These are phyloP conservation scores for Apiospora arundinis DNA, from an alignment of 2,329 filamentous ascomycete genomes.

Conservation along the genomic window DNA sequence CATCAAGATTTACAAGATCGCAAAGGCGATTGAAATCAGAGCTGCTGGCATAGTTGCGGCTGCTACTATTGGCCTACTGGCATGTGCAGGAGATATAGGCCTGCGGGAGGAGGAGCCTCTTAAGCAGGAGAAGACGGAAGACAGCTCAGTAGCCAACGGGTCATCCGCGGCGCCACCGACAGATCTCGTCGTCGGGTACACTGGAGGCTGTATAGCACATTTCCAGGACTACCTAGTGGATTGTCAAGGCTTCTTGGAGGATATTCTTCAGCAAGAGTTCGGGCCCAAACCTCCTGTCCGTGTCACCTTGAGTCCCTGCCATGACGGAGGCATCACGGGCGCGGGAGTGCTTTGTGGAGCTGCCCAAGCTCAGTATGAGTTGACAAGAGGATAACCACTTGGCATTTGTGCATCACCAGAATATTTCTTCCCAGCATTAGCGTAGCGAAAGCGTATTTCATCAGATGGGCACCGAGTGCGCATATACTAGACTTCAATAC, in stretches of 20 bases:
- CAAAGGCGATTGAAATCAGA: conserved; percentile 72
- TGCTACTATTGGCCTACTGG: conserved; percentile 72
- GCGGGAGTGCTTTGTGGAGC: conserved; percentile 65
- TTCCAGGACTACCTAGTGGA: conserved; percentile 76
- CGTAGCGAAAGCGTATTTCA: conserved; percentile 12
- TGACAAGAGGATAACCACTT: not conserved
- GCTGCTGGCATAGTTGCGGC: conserved; percentile 79
- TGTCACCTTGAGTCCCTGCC: conserved; percentile 60
- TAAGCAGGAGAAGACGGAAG: conserved; percentile 20
- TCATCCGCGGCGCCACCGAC: conserved; percentile 31
- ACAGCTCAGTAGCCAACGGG: conserved; percentile 23
- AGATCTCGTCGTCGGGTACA: conserved; percentile 79
- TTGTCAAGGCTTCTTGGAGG: conserved; percentile 72
- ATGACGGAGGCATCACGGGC: conserved; percentile 67
- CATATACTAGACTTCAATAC: not conserved
- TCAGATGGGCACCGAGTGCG: not conserved
- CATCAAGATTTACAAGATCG: conserved; percentile 67
- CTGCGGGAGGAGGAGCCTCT: conserved; percentile 29
- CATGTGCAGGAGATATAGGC: conserved; percentile 70
- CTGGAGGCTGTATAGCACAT: conserved; percentile 80
- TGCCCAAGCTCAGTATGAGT: conserved; percentile 30
- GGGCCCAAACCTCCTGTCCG: conserved; percentile 44
- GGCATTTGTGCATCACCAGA: not conserved
- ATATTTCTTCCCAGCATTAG: conserved; percentile 8
- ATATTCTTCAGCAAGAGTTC: conserved; percentile 51